These are phyloP conservation scores for Plasmodium gaboni DNA, from an alignment of 169 alveolate genomes.

Conservation along the genomic window DNA sequence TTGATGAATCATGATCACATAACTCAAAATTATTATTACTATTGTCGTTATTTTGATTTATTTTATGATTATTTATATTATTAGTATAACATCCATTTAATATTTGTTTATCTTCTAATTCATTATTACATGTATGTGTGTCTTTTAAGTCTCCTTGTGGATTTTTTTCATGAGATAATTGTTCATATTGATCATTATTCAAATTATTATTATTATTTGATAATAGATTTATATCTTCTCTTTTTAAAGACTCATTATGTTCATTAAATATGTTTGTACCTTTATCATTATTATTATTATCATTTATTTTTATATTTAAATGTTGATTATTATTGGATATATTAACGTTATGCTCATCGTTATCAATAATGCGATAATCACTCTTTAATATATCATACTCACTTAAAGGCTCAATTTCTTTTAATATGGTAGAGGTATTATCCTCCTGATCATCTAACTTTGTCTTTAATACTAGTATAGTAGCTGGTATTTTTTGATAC, in stretches of 20 bases:
- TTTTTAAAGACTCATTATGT: neutral
- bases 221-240: neutral
- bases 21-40: neutral
- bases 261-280: neutral
- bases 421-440: constrained; percentile 38
- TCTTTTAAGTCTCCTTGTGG: neutral
- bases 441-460: constrained; percentile 57
- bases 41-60: neutral
- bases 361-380: constrained; percentile 34
- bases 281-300: neutral
- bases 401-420: constrained; percentile 68
- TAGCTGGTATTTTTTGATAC: constrained; percentile 77
- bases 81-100: neutral
- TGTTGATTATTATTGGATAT: neutral
- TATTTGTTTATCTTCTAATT: neutral
- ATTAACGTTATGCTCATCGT: neutral
- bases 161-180: neutral
- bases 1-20: neutral
- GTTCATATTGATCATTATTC: neutral
- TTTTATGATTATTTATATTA: neutral
- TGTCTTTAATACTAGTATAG: constrained; percentile 80
- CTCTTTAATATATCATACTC: constrained; percentile 64
- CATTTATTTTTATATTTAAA: neutral
- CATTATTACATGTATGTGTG: neutral
- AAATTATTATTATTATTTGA: neutral